Conservation (phyloP, 2,329 filamentous ascomycete species). For the Botrytis cinerea region DNA sequence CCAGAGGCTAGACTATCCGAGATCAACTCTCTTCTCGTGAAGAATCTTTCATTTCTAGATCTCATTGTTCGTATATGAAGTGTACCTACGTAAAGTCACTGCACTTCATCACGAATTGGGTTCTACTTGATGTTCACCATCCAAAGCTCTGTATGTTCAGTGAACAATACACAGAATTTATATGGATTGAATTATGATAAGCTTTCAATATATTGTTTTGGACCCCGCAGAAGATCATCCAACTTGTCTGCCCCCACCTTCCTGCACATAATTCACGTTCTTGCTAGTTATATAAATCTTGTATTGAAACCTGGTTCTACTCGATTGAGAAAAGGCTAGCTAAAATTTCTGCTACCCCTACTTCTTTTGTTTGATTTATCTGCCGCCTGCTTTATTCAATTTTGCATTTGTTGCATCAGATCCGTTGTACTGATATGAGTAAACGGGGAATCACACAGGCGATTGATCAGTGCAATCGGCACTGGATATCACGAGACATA, state of each 20-base stretch:
- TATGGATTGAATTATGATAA: not conserved
- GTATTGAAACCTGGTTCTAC: not conserved
- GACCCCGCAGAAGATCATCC: not conserved
- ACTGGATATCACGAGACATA: not conserved
- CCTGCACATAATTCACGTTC: not conserved
- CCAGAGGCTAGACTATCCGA: not conserved
- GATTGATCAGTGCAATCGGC: not conserved
- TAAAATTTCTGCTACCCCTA: not conserved
- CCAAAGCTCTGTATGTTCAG: not conserved
- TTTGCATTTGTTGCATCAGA: not conserved
- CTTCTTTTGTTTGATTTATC: not conserved
- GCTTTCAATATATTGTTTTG: not conserved
- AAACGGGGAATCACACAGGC: not conserved
- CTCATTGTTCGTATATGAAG: not conserved
- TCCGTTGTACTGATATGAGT: not conserved
- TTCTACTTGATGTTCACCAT: not conserved
- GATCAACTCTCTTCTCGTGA: not conserved
- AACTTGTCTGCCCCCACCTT: not conserved
- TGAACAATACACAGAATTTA: slow-evolving; percentile 1
- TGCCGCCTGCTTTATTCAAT: not conserved
- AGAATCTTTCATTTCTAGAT: not conserved
- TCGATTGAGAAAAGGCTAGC: not conserved
- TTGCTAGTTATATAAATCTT: not conserved
- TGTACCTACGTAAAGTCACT: not conserved
- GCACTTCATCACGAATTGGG: not conserved